These are phyloP conservation scores for Metschnikowia rubicola DNA, from an alignment of 805 yeast genomes.

Conservation along the genomic window DNA sequence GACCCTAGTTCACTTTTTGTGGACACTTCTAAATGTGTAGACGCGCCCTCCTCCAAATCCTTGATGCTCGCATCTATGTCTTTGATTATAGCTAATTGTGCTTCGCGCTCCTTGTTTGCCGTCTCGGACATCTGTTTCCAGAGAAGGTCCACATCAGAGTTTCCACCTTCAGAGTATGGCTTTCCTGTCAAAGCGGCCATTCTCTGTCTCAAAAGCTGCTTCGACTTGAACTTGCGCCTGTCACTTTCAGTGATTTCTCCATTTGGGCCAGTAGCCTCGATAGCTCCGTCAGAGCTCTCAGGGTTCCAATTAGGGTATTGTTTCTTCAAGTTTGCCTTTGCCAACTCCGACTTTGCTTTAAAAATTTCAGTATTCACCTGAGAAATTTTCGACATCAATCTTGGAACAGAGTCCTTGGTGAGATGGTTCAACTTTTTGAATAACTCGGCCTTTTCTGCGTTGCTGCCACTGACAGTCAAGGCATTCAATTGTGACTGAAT, in stretches of 20 bases:
- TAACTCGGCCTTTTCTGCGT: conserved; percentile 49
- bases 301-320: conserved; percentile 64
- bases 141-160: conserved; percentile 52
- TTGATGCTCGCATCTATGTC: conserved; percentile 73
- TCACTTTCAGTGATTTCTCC: conserved; percentile 86
- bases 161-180: conserved; percentile 42
- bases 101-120: conserved; percentile 51
- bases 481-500: conserved; percentile 38
- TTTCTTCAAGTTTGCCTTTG: conserved; percentile 50
- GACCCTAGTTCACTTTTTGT: conserved; percentile 47
- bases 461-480: conserved; percentile 28
- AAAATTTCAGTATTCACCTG: conserved; percentile 67
- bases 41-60: conserved; percentile 53
- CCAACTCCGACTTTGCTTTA: conserved; percentile 59
- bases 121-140: conserved; percentile 50
- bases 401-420: conserved; percentile 66
- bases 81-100: conserved; percentile 56
- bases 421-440: conserved; percentile 55
- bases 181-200: conserved; percentile 94
- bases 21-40: conserved; percentile 38
- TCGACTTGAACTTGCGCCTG: conserved; percentile 72
- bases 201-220: conserved; percentile 74
- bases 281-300: conserved; percentile 31
- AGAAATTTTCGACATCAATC: conserved; percentile 59
- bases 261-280: conserved; percentile 80